These are phyloP conservation scores for Penicillium hordei DNA, from an alignment of 2,329 filamentous ascomycete species.

Conservation along the genomic window DNA sequence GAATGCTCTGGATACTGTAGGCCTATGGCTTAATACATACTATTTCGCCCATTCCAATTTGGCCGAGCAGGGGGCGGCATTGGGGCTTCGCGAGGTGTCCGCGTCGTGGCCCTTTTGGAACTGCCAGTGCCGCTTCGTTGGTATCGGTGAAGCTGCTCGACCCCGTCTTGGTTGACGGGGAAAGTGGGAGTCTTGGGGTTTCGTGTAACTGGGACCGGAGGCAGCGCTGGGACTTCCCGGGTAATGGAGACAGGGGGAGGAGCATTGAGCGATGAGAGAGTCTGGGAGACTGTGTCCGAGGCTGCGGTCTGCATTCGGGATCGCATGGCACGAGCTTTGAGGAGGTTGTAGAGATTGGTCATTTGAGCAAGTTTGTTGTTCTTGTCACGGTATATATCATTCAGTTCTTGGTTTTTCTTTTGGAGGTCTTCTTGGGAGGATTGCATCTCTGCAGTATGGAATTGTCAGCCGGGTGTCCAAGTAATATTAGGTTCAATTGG, in stretches of 20 bases:
- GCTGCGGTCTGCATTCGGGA: conserved; percentile 57
- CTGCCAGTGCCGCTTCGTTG: conserved; percentile 44
- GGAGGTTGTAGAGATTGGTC: conserved; percentile 59
- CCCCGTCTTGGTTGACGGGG: conserved; percentile 28
- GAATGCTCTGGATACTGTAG: background rate
- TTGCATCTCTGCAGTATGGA: conserved; percentile 52
- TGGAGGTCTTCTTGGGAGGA: conserved; percentile 63
- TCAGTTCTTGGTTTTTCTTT: conserved; percentile 71
- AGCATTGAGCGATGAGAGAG: conserved; percentile 35
- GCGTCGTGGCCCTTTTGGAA: conserved; percentile 30
- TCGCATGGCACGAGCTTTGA: conserved; percentile 57
- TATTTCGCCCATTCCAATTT: conserved; percentile 19
- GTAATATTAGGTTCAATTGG: background rate
- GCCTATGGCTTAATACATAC: conserved; percentile 19
- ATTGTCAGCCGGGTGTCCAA: background rate
- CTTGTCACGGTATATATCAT: conserved; percentile 67
- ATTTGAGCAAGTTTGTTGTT: conserved; percentile 66
- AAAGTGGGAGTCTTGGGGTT: conserved; percentile 30
- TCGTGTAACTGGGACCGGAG: conserved; percentile 6
- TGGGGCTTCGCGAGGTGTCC: conserved; percentile 18
- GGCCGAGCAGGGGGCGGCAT: conserved; percentile 37
- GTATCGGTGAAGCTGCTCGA: conserved; percentile 41
- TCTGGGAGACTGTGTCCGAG: conserved; percentile 52
- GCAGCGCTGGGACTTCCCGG: background rate
- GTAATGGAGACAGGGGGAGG: conserved; percentile 10